These are phyloP conservation scores for Tylopilus cervinicoccineus DNA, from an alignment of 768 basidiomycete species.

Conservation along the genomic window DNA sequence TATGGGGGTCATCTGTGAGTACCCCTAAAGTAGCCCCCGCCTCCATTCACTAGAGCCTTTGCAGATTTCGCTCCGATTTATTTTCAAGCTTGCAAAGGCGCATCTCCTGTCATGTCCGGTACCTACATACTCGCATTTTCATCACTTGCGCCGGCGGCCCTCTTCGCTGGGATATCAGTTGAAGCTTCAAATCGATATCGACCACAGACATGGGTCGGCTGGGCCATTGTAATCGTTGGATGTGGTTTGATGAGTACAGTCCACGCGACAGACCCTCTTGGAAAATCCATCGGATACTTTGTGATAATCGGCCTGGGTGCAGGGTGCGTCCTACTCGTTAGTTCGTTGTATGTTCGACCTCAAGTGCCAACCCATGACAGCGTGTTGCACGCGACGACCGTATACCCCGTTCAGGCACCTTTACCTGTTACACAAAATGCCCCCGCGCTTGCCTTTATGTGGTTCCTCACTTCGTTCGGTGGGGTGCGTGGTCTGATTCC, in stretches of 20 bases:
- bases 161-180: slow-evolving; percentile 32
- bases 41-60: not conserved
- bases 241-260: slow-evolving; percentile 35
- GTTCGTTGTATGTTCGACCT: too few species aligned
- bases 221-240: slow-evolving; percentile 31
- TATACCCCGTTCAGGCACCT: slow-evolving; percentile 48
- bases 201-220: slow-evolving; percentile 31
- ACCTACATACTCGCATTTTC: slow-evolving; percentile 17
- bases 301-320: not conserved
- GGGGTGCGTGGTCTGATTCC: slow-evolving; percentile 22
- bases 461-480: slow-evolving; percentile 36
- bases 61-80: slow-evolving; percentile 41
- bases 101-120: slow-evolving; percentile 33
- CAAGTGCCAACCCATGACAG: not conserved
- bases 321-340: slow-evolving; percentile 1
- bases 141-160: slow-evolving; percentile 27
- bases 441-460: slow-evolving; percentile 41
- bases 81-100: slow-evolving; percentile 40
- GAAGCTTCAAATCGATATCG: slow-evolving; percentile 30
- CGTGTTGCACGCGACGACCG: slow-evolving; percentile 16
- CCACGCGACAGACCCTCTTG: slow-evolving; percentile 21
- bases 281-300: slow-evolving; percentile 13
- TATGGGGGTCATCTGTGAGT: slow-evolving; percentile 24
- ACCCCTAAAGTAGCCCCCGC: too few species aligned
- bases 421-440: slow-evolving; percentile 39